Evolutionary conservation across 192 early-diverging fungal genomes (phyloP), one percentile per base, ranked within the genome.

Genomic region (Mortierella alpina): DNA sequence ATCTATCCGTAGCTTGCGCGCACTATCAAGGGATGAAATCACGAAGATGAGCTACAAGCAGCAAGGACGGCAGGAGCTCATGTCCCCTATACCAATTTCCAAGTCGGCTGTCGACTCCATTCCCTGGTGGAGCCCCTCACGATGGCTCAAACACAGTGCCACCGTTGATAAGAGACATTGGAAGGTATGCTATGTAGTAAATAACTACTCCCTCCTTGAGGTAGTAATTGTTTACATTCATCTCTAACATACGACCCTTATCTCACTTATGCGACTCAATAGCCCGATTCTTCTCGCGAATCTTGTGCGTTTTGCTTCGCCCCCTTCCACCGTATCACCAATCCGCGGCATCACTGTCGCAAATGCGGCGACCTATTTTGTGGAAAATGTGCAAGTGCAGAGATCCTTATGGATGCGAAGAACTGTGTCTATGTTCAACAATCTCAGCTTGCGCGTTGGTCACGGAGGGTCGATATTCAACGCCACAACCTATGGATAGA

Each of bases 11-110:
- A 72, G 77, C 44, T 55, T 80, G 60, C 39, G 77, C 47, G 72
- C 77, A 0, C 47, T 80, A 15, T 80, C 77, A 5, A 46, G 77
- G 23, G 63, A 59, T 17, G 77, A 80, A n/a, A 80, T 80, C 42
- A 55, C 77, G n/a, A 80, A 64, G 66, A 80, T 68, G 77, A 80
- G 77, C 22, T 80, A 80, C 44, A 80, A 80, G 54, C 77, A 80
- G 41, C 77, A 80, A 47, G 77, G 77, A 45, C 62, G 77, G 12
- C 77, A 72, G 41, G 70, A 72, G 23, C 31, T 80, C 52, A 72
- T 64, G 0, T 72, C 77, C 0, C 12, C 77, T 11, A 60, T 72
- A 13, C 77, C 77, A 11, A 80, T 80, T 42, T 68, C 77, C 14
- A 80, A 80, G 55, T 72, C 77, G 39, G 54, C 46, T 2, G 14